Conservation (phyloP, 768 basidiomycete genomes). For the Lepiota brunneoincarnata region DNA sequence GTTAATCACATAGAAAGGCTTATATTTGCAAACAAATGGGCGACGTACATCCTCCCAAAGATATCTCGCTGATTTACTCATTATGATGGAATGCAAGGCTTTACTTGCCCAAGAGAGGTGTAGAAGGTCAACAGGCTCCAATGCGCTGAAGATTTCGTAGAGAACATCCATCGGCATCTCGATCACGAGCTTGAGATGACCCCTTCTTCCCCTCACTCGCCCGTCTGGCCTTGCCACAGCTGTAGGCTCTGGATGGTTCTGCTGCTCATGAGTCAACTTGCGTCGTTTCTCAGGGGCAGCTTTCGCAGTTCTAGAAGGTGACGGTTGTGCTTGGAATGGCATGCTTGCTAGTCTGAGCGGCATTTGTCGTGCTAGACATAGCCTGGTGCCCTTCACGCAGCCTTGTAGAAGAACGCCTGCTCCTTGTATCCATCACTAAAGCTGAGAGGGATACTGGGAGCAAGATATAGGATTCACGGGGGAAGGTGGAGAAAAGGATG, state of each 20-base stretch:
- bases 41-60: constrained; percentile 32
- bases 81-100: constrained; percentile 30
- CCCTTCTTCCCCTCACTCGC: constrained; percentile 19
- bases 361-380: background rate
- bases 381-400: background rate
- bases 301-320: background rate
- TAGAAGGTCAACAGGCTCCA: constrained; percentile 40
- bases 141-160: constrained; percentile 35
- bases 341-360: constrained; percentile 1
- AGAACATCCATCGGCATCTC: constrained; percentile 34
- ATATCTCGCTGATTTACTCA: constrained; percentile 18
- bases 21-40: background rate
- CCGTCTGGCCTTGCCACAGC: background rate
- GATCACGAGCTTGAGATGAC: constrained; percentile 23
- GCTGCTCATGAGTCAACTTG: background rate
- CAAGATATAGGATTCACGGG: too few species aligned
- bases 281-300: background rate
- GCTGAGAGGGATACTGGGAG: too few species aligned
- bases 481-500: background rate
- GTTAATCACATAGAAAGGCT: constrained; percentile 19
- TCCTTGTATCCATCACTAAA: background rate
- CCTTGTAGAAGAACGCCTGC: background rate
- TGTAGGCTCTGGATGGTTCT: background rate
- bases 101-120: constrained; percentile 35
- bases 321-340: background rate